These are phyloP conservation scores for Erucastrum elatum DNA, from an alignment of 345 rosid species.

Conservation along the genomic window DNA sequence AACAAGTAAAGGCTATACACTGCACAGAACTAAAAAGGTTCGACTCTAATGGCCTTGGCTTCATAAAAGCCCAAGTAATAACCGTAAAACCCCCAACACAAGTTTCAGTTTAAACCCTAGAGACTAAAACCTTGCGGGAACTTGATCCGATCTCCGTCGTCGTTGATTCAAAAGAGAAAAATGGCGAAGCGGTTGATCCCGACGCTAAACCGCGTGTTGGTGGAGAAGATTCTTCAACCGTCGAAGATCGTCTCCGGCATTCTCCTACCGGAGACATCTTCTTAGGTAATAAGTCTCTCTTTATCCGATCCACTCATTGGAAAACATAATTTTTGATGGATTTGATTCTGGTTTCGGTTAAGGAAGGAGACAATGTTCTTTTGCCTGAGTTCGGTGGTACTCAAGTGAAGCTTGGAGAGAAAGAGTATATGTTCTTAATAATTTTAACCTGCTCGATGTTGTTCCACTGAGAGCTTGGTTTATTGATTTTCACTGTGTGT, in stretches of 20 bases:
- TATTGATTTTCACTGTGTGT: not conserved
- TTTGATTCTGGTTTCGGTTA: slow-evolving; percentile 54
- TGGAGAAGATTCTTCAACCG: slow-evolving; percentile 73
- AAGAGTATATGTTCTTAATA: slow-evolving; percentile 50
- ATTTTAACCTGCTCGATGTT: not conserved
- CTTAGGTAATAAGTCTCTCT: slow-evolving; percentile 44
- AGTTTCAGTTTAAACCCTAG: slow-evolving; percentile 27
- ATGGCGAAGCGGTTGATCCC: slow-evolving; percentile 91
- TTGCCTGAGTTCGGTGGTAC: slow-evolving; percentile 74
- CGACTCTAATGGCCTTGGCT: slow-evolving; percentile 15
- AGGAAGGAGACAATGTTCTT: slow-evolving; percentile 86
- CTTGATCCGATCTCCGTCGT: slow-evolving; percentile 8
- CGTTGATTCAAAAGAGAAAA: not conserved
- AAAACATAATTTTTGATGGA: not conserved
- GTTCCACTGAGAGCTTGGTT: slow-evolving; percentile 11
- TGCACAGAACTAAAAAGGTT: not conserved
- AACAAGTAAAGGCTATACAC: not conserved
- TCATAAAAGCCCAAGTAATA: not conserved
- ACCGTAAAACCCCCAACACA: not conserved
- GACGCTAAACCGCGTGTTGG: slow-evolving; percentile 62
- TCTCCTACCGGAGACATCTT: slow-evolving; percentile 64
- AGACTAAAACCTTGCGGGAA: not conserved
- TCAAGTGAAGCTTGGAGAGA: slow-evolving; percentile 78
- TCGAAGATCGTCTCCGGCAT: slow-evolving; percentile 69
- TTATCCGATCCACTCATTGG: not conserved